Percentiles rank a stretch among this genome's conserved stretches.
phyloP scores from a whole-genome alignment of 2,329 filamentous ascomycete genomes.

The Pseudopyricularia cyperi region DNA sequence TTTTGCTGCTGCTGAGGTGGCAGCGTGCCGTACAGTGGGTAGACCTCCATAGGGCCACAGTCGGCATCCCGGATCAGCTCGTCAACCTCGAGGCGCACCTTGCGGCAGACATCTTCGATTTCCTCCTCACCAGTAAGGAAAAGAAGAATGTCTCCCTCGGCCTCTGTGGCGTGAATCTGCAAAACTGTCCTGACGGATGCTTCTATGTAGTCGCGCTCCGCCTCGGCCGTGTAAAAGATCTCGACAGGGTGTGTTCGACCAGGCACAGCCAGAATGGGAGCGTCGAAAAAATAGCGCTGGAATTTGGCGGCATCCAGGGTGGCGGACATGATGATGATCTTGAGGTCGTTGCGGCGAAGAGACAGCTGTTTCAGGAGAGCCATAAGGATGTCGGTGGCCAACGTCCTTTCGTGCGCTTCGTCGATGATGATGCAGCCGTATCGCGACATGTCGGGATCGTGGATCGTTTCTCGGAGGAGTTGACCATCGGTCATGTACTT shows the following conservation, averaged over 20 bases:
- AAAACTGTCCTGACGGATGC: constrained; percentile 87
- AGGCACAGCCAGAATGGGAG: constrained; percentile 83
- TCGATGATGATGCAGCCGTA: constrained; percentile 98
- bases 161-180: constrained; percentile 89
- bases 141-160: constrained; percentile 81
- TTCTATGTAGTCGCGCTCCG: constrained; percentile 93
- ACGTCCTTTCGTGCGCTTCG: constrained; percentile 93
- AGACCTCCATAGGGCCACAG: constrained; percentile 78
- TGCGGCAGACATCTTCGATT: constrained; percentile 90
- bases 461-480: constrained; percentile 90
- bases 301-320: constrained; percentile 97
- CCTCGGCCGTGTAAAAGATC: constrained; percentile 95
- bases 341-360: constrained; percentile 70
- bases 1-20: constrained; percentile 87
- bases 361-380: constrained; percentile 88
- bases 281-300: constrained; percentile 91
- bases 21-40: constrained; percentile 86
- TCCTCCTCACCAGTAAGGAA: constrained; percentile 98
- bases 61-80: constrained; percentile 87
- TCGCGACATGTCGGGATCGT: constrained; percentile 79
- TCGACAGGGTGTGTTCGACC: constrained; percentile 94
- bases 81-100: constrained; percentile 81
- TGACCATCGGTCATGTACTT: constrained; percentile 99
- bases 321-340: constrained; percentile 98
- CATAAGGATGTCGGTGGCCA: constrained; percentile 96